phyloP scores from a whole-genome alignment of 306 rosid genomes.

The Castanea sativa region DNA sequence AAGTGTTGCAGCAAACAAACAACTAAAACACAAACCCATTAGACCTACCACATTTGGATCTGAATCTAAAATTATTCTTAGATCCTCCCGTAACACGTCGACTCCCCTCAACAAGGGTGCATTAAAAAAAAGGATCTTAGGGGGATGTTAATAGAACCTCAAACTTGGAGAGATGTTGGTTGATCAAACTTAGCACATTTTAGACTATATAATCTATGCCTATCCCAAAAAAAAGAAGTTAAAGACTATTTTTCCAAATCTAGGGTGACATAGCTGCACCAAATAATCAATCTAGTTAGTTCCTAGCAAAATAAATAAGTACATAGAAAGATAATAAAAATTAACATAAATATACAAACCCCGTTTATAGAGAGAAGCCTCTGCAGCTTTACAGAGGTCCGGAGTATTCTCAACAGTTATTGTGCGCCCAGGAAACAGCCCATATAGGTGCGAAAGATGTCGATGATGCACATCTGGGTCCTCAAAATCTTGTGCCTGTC shows the following conservation, averaged over 20 bases:
- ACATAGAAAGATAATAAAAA: background rate
- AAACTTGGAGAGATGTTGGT: too few relatives aligned
- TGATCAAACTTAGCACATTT: too few relatives aligned
- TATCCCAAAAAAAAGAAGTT: too few relatives aligned
- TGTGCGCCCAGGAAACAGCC: constrained; percentile 76
- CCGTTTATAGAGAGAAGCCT: constrained; percentile 54
- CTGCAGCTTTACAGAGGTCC: constrained; percentile 56
- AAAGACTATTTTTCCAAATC: background rate
- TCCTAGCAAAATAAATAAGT: background rate
- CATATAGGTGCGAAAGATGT: constrained; percentile 70
- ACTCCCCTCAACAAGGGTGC: too few relatives aligned
- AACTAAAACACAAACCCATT: too few relatives aligned
- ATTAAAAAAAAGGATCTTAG: too few relatives aligned
- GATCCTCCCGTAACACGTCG: too few relatives aligned
- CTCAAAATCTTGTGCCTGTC: constrained; percentile 59
- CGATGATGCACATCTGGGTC: constrained; percentile 77
- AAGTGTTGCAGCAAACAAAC: too few relatives aligned
- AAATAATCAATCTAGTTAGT: background rate
- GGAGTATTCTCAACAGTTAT: constrained; percentile 48
- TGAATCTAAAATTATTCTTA: too few relatives aligned
- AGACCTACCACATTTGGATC: too few relatives aligned
- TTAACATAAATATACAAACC: constrained; percentile 33
- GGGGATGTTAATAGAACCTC: too few relatives aligned
- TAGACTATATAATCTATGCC: too few relatives aligned
- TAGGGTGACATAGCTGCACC: background rate